phyloP scores from a whole-genome alignment of 306 rosid species.

The Begonia fuchsioides region DNA sequence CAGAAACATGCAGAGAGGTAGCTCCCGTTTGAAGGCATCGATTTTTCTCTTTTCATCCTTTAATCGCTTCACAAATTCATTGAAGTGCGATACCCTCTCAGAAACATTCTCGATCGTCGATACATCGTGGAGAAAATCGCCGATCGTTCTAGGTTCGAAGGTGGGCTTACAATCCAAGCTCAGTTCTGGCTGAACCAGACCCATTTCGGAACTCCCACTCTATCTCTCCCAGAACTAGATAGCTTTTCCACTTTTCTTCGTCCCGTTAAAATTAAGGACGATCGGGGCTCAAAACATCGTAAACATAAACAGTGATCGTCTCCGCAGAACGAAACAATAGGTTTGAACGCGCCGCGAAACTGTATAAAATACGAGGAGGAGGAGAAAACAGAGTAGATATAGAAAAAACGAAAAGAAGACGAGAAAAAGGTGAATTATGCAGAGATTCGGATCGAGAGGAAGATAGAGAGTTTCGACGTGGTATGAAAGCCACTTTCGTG shows the following conservation, averaged over 20 bases:
- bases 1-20: constrained; percentile 81
- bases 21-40: constrained; percentile 95
- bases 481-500: constrained; percentile 7
- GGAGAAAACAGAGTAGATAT: neutral
- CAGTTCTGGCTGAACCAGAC: constrained; percentile 61
- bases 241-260: neutral
- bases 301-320: constrained; percentile 2
- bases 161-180: constrained; percentile 59
- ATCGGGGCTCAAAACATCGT: neutral
- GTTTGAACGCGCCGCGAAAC: neutral
- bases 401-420: neutral
- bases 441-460: constrained; percentile 13
- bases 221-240: constrained; percentile 7
- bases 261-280: neutral
- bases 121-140: constrained; percentile 47
- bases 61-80: constrained; percentile 39
- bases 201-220: constrained; percentile 30
- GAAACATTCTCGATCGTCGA: constrained; percentile 25
- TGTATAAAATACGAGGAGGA: neutral
- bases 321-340: neutral
- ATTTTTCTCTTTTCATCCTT: constrained; percentile 82
- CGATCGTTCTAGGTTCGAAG: constrained; percentile 58
- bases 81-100: constrained; percentile 36
- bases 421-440: constrained; percentile 3
- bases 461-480: constrained; percentile 8